Conservation (phyloP, 306 rosid species). For the Vigna trinervia region DNA sequence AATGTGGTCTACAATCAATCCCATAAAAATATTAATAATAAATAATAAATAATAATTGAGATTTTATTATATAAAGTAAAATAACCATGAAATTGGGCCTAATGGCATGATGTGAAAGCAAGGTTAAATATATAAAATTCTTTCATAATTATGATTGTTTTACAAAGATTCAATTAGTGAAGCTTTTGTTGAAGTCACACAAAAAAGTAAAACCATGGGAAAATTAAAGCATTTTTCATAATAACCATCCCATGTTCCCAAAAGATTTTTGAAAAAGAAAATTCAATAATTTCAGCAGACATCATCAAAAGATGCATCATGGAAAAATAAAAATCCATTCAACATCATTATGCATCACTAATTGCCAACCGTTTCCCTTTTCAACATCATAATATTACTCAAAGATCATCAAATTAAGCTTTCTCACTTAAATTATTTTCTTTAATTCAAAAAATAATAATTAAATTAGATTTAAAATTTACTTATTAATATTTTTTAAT, state of each 20-base stretch:
- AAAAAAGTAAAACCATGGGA: too few relatives aligned
- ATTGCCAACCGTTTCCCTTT: conserved; percentile 44
- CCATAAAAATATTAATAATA: not conserved
- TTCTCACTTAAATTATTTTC: too few relatives aligned
- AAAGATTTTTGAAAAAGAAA: conserved; percentile 53
- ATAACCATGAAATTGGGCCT: not conserved
- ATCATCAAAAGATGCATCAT: conserved; percentile 62
- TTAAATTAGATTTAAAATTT: too few relatives aligned
- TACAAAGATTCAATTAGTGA: conserved; percentile 14
- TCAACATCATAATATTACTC: conserved; percentile 39
- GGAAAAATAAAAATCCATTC: conserved; percentile 28
- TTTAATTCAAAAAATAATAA: too few relatives aligned
- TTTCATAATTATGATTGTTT: too few relatives aligned
- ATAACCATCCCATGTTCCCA: conserved; percentile 76
- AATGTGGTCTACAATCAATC: conserved; percentile 42
- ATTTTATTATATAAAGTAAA: not conserved
- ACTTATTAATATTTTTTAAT: too few relatives aligned
- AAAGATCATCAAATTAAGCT: not conserved
- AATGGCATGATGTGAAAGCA: conserved; percentile 13
- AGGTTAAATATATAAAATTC: not conserved
- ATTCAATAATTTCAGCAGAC: conserved; percentile 63
- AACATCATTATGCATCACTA: conserved; percentile 47
- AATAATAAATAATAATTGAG: not conserved
- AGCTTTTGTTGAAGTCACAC: conserved; percentile 2
- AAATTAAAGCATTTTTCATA: not conserved